phyloP scores from a whole-genome alignment of 23 red algal species.

The Porphyridium purpureum region DNA sequence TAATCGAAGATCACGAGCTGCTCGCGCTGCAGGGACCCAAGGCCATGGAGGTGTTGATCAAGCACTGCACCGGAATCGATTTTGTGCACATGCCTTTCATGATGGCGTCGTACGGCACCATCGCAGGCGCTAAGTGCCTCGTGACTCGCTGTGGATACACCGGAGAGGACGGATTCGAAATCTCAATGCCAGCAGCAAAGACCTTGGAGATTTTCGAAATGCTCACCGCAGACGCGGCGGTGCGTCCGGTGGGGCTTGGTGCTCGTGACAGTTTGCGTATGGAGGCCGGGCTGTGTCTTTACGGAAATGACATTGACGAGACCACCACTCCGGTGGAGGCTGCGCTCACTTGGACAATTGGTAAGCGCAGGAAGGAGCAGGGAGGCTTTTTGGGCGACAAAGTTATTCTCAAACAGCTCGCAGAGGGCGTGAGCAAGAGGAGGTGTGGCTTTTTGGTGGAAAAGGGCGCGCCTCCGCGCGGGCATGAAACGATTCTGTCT shows the following conservation, averaged over 20 bases:
- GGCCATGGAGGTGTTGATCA: slow-evolving; percentile 51
- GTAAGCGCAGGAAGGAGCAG: slow-evolving; percentile 54
- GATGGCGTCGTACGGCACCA: slow-evolving; percentile 21
- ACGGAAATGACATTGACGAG: slow-evolving; percentile 98
- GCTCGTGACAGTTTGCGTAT: slow-evolving; percentile 80
- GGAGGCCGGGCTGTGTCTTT: slow-evolving; percentile 90
- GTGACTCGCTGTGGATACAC: slow-evolving; percentile 96
- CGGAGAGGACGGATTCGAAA: slow-evolving; percentile 95
- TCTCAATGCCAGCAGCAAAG: slow-evolving; percentile 42
- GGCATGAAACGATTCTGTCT: slow-evolving; percentile 37
- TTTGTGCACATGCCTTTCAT: slow-evolving; percentile 73
- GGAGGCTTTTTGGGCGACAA: slow-evolving; percentile 83
- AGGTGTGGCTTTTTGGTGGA: slow-evolving; percentile 63
- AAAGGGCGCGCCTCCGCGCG: slow-evolving; percentile 76
- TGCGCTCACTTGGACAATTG: slow-evolving; percentile 72
- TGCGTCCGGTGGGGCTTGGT: slow-evolving; percentile 59
- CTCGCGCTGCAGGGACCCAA: slow-evolving; percentile 88
- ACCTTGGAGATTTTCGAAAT: slow-evolving; percentile 39
- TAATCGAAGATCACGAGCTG: slow-evolving; percentile 49
- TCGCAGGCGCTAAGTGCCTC: slow-evolving; percentile 32
- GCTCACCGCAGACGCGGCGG: slow-evolving; percentile 33
- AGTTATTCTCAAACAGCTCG: slow-evolving; percentile 60
- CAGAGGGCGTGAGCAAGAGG: slow-evolving; percentile 28
- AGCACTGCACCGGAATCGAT: slow-evolving; percentile 8
- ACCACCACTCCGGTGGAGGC: slow-evolving; percentile 82